These are phyloP conservation scores for Aspergillus spinulosporus DNA, from an alignment of 2,329 filamentous ascomycete species.

Conservation along the genomic window DNA sequence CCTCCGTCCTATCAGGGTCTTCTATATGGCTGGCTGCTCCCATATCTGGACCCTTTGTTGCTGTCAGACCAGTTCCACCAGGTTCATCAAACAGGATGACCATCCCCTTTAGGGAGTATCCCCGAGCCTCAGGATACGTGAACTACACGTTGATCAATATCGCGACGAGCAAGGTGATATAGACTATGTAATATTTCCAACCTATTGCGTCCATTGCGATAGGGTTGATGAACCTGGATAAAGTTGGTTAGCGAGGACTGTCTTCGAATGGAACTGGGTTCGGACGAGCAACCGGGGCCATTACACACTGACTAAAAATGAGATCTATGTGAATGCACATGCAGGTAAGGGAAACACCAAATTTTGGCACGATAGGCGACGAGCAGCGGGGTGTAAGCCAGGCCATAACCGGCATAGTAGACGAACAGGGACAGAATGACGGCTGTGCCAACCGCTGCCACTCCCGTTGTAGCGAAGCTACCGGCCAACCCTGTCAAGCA, in stretches of 20 bases:
- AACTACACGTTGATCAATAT: slow-evolving; percentile 43
- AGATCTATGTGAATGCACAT: not conserved
- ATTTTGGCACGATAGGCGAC: slow-evolving; percentile 34
- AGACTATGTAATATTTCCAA: slow-evolving; percentile 26
- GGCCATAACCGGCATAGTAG: not conserved
- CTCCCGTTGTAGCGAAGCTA: not conserved
- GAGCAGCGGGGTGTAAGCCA: slow-evolving; percentile 17
- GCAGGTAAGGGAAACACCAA: slow-evolving; percentile 28
- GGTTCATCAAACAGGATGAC: slow-evolving; percentile 34
- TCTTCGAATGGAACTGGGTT: too few species aligned
- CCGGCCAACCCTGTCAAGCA: not conserved
- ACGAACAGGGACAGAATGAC: not conserved
- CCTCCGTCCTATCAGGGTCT: too few species aligned
- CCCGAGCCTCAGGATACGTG: slow-evolving; percentile 55
- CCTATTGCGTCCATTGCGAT: slow-evolving; percentile 24
- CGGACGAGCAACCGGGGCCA: too few species aligned
- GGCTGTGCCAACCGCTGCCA: not conserved
- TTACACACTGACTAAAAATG: not conserved
- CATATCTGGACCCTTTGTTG: too few species aligned
- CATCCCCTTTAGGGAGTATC: slow-evolving; percentile 41
- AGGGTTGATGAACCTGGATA: slow-evolving; percentile 22
- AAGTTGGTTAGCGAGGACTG: not conserved
- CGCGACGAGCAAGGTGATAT: slow-evolving; percentile 30
- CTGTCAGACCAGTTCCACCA: too few species aligned
- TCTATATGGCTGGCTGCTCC: too few species aligned